Base-by-base conservation (phyloP, 73 alveolate species). In the Symbiodinium pilosum region DNA sequence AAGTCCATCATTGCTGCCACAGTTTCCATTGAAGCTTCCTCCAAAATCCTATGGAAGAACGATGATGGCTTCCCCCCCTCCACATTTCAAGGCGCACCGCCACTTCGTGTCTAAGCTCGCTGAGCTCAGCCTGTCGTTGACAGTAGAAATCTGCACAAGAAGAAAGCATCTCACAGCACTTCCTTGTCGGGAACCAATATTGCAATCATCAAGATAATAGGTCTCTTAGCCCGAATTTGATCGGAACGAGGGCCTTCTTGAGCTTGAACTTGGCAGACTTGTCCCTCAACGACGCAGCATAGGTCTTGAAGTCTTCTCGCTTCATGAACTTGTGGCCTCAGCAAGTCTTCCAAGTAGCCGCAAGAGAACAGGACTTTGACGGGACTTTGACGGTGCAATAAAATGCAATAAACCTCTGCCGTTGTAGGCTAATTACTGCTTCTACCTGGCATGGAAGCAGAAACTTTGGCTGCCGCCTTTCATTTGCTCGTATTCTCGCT, bases 251-350 rank as follows among this genome's bases (percentile, higher is more conserved):
- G 99, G 98, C 99, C 99, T 99, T 99, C 99, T 99, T 96, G 92
- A 99, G 99, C 98, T 99, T 99, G 99, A 99, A 99, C 81, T 99
- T 75, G 69, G 99, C 99, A 94, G 99, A 99, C 94, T 99, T 99
- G 98, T 99, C 99, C 83, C 99, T 99, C 85, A 99, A 99, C 56
- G 99, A 99, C 41, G 99, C 99, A 14, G 99, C 99, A 94, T 99
- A 99, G 98, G 99, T 99, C 99, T 99, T 99, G 99, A 99, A 99
- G 96, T 99, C 99, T 89, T 99, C 99, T 56, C 99, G 95, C 99
- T 99, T 99, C 99, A 99, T 99, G 99, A 99, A 99, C 94, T 99
- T 99, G 92, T 99, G 99, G 87, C 99, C 99, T 88, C n/a, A 42
- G 77, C n/a, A 43, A 32, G 51, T 14, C 36, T 39, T 16, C 32